phyloP scores from a whole-genome alignment of 805 yeast species.

The Metschnikowia colocasiae region DNA sequence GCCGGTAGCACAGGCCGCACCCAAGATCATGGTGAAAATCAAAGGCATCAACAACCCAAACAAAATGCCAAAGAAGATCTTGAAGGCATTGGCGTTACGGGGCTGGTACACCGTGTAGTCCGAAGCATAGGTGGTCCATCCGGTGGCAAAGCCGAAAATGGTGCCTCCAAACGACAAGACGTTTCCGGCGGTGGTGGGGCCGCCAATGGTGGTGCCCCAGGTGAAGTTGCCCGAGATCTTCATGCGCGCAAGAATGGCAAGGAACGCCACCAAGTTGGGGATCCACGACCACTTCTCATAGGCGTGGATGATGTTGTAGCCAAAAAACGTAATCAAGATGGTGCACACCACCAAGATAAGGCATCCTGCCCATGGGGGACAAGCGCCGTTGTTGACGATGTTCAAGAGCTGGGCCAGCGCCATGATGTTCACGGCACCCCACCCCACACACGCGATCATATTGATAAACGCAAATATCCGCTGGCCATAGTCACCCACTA shows the following conservation, averaged over 20 bases:
- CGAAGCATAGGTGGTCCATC: constrained; percentile 91
- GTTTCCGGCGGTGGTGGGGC: constrained; percentile 66
- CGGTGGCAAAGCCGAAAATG: constrained; percentile 84
- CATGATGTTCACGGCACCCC: constrained; percentile 93
- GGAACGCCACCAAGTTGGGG: constrained; percentile 69
- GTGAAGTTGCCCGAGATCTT: constrained; percentile 62
- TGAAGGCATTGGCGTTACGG: constrained; percentile 52
- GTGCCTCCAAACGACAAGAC: constrained; percentile 82
- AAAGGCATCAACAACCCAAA: constrained; percentile 66
- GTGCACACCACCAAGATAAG: constrained; percentile 66
- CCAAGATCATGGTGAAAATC: constrained; percentile 69
- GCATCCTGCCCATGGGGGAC: constrained; percentile 93
- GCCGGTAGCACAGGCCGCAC: constrained; percentile 84
- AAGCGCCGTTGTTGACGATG: constrained; percentile 60
- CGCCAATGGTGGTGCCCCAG: constrained; percentile 34
- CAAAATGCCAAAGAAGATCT: constrained; percentile 61
- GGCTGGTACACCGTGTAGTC: constrained; percentile 91
- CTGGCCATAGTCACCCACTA: constrained; percentile 71
- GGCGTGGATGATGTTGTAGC: constrained; percentile 74
- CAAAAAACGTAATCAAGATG: constrained; percentile 72
- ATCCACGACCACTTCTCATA: constrained; percentile 89
- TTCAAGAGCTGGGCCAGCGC: constrained; percentile 81
- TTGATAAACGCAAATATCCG: constrained; percentile 76
- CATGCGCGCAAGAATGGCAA: constrained; percentile 76
- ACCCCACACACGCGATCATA: constrained; percentile 84